Base-by-base conservation (phyloP, 352 stramenopile species). In the Thraustotheca clavata region DNA sequence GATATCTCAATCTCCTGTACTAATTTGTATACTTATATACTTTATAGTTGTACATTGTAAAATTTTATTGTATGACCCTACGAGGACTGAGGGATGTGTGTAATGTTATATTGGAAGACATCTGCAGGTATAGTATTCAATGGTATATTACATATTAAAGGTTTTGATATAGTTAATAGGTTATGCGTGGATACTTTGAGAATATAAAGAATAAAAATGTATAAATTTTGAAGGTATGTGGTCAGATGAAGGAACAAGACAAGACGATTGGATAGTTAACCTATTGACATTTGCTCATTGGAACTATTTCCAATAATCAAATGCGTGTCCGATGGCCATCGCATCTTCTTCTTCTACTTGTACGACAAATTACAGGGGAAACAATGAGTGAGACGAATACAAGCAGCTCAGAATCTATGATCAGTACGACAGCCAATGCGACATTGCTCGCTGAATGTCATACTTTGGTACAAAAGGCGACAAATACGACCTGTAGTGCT, bases 41-140 rank as follows among this genome's bases (percentile, higher is more conserved):
- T n/a, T 24, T n/a, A 2, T 1, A 35, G 24, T 52, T 1, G 3
- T 2, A 9, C n/a, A 26, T 31, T 26, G 9, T 52, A 9, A 24
- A 31, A 24, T 26, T 24, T 31, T 31, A 52, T 24, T 52, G 24
- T 52, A 24, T 52, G 24, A 52, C n/a, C n/a, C n/a, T n/a, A n/a
- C n/a, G n/a, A 52, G 43, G 43, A 52, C 43, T 52, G 43, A 52
- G 43, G 43, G 2, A 24, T 3, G 43, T 52, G 43, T 52, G 43
- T 52, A 52, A 52, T 52, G 43, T 47, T n/a, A n/a, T n/a, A n/a
- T 27, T n/a, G 34, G 43, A 52, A 31, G 31, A 24, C 14, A 31
- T 20, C 11, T 35, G 20, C 38, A 20, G n/a, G 43, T 31, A 6
- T 20, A 31, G 43, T 11, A 11, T 43, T 18, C 20, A 18, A 20